Evolutionary conservation across 2,329 filamentous ascomycete genomes (phyloP).

Genomic region (Teratosphaeria gauchensis): DNA sequence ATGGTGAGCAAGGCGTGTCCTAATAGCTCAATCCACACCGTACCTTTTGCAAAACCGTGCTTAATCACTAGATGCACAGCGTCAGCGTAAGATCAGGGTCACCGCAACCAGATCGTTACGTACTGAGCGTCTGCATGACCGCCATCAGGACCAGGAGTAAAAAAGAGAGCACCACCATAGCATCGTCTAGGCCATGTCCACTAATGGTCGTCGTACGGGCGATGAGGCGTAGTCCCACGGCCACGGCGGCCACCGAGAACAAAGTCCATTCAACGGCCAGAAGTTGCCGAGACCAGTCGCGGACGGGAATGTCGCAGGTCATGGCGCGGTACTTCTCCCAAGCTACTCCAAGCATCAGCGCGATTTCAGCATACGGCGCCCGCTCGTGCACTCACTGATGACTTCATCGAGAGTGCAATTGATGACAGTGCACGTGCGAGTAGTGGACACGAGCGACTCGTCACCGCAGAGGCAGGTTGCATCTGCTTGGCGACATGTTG

Average conservation of each 20-base stretch:
- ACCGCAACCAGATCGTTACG: background rate
- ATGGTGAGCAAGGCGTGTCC: background rate
- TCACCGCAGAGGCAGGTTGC: background rate
- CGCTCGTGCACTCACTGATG: background rate
- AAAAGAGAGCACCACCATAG: background rate
- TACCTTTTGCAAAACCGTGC: background rate
- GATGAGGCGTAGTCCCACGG: background rate
- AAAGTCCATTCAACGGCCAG: background rate
- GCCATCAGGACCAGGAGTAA: background rate
- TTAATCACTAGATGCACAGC: background rate
- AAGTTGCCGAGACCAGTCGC: background rate
- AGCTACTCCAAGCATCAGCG: background rate
- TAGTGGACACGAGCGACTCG: background rate
- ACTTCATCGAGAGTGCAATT: background rate
- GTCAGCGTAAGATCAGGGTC: background rate
- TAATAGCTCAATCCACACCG: background rate
- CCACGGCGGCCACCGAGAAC: background rate
- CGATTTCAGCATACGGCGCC: background rate
- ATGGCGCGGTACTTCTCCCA: background rate
- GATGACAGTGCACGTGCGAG: background rate
- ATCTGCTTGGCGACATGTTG: background rate
- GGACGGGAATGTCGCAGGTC: background rate
- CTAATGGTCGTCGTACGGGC: background rate
- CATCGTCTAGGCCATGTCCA: background rate
- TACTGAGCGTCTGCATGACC: background rate